Percentiles rank a stretch among this genome's conserved stretches.
Evolutionary conservation across 176 grass and related monocot genomes (phyloP).

Genomic region (Thalia dealbata): DNA sequence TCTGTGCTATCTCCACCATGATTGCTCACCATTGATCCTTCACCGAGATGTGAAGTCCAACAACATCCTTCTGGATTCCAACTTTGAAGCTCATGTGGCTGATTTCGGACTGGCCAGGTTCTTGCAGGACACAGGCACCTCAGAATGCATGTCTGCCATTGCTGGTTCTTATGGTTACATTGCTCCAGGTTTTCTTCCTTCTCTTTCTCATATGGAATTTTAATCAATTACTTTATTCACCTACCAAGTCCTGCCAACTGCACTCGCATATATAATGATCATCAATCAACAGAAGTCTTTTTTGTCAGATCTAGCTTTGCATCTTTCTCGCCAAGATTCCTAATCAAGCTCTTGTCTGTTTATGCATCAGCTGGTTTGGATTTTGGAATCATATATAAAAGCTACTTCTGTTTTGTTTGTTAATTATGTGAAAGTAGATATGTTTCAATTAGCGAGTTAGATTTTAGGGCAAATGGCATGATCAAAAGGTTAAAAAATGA

Average conservation of each 20-base stretch:
- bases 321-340: no score
- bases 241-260: not conserved
- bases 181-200: slow-evolving; percentile 60
- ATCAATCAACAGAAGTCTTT: no score
- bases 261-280: no score
- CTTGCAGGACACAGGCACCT: slow-evolving; percentile 9
- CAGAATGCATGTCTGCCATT: slow-evolving; percentile 95
- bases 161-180: slow-evolving; percentile 97
- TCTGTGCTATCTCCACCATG: slow-evolving; percentile 90
- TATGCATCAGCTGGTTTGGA: no score
- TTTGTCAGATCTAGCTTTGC: no score
- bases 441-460: no score
- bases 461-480: no score
- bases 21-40: slow-evolving; percentile 73
- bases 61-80: slow-evolving; percentile 55
- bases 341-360: no score
- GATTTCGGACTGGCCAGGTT: slow-evolving; percentile 17
- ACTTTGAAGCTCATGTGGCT: slow-evolving; percentile 16
- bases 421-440: no score
- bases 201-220: not conserved
- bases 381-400: no score
- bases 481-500: no score
- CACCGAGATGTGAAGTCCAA: slow-evolving; percentile 94
- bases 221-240: not conserved
- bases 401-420: no score